Conservation (phyloP, 2,329 filamentous ascomycete species). For the Xylaria sp. region DNA sequence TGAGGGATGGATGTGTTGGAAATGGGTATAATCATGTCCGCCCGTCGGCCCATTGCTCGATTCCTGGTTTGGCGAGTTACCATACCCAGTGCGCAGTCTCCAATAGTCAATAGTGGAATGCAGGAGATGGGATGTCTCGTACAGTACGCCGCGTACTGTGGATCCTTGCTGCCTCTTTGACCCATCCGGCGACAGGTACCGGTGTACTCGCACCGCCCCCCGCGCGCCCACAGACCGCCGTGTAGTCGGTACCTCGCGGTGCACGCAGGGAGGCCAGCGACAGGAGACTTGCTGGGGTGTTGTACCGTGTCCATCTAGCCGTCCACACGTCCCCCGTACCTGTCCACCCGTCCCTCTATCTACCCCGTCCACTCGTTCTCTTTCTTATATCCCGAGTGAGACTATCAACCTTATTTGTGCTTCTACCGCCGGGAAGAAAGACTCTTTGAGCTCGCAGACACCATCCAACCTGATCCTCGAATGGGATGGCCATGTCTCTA, state of each 20-base stretch:
- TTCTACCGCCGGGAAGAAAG: slow-evolving; percentile 16
- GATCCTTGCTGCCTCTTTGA: slow-evolving; percentile 20
- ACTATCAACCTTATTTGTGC: slow-evolving; percentile 35
- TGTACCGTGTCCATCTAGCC: slow-evolving; percentile 23
- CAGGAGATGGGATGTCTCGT: slow-evolving; percentile 20
- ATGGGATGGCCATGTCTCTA: slow-evolving; percentile 27
- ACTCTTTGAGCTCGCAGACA: slow-evolving; percentile 19
- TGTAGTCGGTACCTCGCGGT: slow-evolving; percentile 10
- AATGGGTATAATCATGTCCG: slow-evolving; percentile 11
- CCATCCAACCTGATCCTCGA: slow-evolving; percentile 14
- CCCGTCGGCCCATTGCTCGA: slow-evolving; percentile 1
- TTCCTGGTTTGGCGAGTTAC: slow-evolving; percentile 25
- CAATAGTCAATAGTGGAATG: slow-evolving; percentile 6
- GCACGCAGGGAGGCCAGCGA: slow-evolving; percentile 17
- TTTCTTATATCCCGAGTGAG: slow-evolving; percentile 37
- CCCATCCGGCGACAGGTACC: slow-evolving; percentile 19
- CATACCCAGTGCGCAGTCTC: slow-evolving; percentile 21
- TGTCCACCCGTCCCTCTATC: slow-evolving; percentile 32
- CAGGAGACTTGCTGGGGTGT: slow-evolving; percentile 19
- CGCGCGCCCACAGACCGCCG: slow-evolving; percentile 15
- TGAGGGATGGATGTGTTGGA: background rate
- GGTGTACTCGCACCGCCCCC: slow-evolving; percentile 23
- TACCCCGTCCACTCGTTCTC: slow-evolving; percentile 34
- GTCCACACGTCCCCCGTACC: slow-evolving; percentile 32
- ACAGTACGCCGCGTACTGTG: background rate